Percentiles rank a stretch among this genome's conserved stretches.
Evolutionary conservation across 164 flowering plant genomes (phyloP).

Genomic region (Dillenia suffruticosa): DNA sequence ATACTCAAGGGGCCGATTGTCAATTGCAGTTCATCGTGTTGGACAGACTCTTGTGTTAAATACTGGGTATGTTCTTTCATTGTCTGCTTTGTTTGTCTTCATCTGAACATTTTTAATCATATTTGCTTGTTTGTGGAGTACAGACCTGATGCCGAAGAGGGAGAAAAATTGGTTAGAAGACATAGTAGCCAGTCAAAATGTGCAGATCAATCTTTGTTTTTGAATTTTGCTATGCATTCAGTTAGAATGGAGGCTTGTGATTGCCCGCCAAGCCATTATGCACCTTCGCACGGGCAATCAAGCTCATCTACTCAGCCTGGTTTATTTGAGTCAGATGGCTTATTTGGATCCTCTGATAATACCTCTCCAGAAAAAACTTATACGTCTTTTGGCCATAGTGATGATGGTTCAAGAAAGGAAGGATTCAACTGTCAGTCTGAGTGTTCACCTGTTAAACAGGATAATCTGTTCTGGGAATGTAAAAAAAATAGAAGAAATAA

Average conservation of each 20-base stretch:
- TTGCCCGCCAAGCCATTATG: conserved; percentile 70
- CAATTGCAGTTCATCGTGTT: conserved; percentile 86
- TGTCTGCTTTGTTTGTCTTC: not conserved
- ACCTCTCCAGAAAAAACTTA: conserved; percentile 24
- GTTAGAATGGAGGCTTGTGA: conserved; percentile 98
- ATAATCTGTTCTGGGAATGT: conserved; percentile 39
- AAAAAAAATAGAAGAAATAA: conserved; percentile 49
- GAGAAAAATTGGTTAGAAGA: conserved; percentile 77
- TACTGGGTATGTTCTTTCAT: conserved; percentile 54
- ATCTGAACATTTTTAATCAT: conserved; percentile 1
- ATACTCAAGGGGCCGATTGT: conserved; percentile 82
- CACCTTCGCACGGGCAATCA: conserved; percentile 33
- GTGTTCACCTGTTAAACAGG: conserved; percentile 35
- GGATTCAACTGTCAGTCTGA: conserved; percentile 22
- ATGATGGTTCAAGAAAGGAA: conserved; percentile 23
- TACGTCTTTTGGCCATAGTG: conserved; percentile 21
- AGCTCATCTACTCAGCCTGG: conserved; percentile 52
- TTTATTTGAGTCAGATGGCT: conserved; percentile 24
- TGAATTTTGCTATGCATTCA: conserved; percentile 95
- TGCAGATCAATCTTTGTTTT: conserved; percentile 69
- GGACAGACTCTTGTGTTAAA: conserved; percentile 89
- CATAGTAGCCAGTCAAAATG: conserved; percentile 68
- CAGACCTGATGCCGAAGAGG: conserved; percentile 96
- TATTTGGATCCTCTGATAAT: conserved; percentile 28
- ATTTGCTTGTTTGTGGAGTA: conserved; percentile 1